Conservation (phyloP, 1,284 basidiomycete genomes). For the Cryptococcus sp. region DNA sequence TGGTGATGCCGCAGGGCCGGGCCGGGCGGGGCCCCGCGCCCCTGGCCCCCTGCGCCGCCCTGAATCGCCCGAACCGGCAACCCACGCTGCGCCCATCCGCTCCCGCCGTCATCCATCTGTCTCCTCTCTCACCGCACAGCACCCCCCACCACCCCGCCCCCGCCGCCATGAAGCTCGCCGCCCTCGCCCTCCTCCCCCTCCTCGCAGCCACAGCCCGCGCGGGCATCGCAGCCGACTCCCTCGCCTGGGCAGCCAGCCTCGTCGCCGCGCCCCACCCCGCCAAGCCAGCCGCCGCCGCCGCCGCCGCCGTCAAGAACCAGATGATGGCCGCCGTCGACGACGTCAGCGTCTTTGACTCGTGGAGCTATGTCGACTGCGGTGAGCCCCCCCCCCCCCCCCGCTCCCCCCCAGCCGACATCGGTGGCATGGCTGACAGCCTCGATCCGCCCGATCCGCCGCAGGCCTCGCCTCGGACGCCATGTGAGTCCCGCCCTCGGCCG, state of each 20-base stretch:
- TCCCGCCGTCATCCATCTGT: not conserved
- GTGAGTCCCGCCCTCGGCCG: conserved; percentile 24
- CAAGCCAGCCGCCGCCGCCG: too few relatives aligned
- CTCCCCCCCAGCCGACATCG: not conserved
- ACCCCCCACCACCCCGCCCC: not conserved
- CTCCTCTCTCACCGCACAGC: not conserved
- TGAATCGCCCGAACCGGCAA: not conserved
- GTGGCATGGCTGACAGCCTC: too few relatives aligned
- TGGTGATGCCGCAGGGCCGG: too few relatives aligned
- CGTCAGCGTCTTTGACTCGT: conserved; percentile 41
- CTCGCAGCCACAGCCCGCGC: conserved; percentile 25
- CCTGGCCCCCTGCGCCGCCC: not conserved
- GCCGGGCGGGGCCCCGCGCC: not conserved
- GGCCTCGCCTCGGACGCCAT: conserved; percentile 47
- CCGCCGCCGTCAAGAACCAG: conserved; percentile 10
- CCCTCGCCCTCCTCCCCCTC: conserved; percentile 24
- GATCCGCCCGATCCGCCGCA: conserved; percentile 15
- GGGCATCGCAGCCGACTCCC: conserved; percentile 25
- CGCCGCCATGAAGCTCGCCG: conserved; percentile 28
- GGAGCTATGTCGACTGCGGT: conserved; percentile 51
- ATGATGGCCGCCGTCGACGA: conserved; percentile 15
- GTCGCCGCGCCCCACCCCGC: too few relatives aligned
- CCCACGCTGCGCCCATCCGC: not conserved
- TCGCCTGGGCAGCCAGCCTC: conserved; percentile 29
- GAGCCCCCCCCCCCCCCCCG: conserved; percentile 13